Percentiles rank a stretch among this genome's conserved stretches.
phyloP scores from a whole-genome alignment of 345 rosid species.

The Bruguiera parviflora region DNA sequence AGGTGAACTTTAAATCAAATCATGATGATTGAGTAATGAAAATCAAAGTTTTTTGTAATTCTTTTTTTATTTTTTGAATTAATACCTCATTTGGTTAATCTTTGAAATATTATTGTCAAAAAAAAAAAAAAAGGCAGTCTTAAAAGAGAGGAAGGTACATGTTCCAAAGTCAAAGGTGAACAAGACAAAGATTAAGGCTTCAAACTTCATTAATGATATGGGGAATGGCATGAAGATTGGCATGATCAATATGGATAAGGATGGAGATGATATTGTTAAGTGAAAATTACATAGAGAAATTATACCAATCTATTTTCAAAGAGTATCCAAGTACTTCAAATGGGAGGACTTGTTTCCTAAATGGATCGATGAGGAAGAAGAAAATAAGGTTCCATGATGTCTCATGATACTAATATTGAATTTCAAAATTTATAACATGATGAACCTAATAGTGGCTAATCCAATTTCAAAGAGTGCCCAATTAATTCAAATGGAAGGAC shows the following conservation, averaged over 20 bases:
- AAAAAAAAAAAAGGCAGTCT: constrained; percentile 57
- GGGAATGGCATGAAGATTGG: constrained; percentile 63
- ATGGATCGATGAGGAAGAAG: too few relatives aligned
- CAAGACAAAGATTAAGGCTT: constrained; percentile 54
- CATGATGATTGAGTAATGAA: neutral
- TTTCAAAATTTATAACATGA: too few relatives aligned
- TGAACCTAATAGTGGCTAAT: constrained; percentile 44
- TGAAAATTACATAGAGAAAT: neutral
- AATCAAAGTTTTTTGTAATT: too few relatives aligned
- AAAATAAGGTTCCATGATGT: too few relatives aligned
- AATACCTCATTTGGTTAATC: too few relatives aligned
- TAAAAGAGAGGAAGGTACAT: constrained; percentile 30
- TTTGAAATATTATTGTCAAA: too few relatives aligned
- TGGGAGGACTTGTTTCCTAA: too few relatives aligned
- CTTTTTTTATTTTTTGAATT: too few relatives aligned
- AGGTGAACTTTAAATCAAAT: constrained; percentile 54
- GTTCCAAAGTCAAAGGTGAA: constrained; percentile 15
- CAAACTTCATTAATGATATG: constrained; percentile 52
- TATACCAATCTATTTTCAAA: too few relatives aligned
- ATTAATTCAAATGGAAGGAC: constrained; percentile 63
- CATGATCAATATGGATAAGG: constrained; percentile 72
- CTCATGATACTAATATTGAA: too few relatives aligned
- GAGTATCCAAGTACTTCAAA: too few relatives aligned
- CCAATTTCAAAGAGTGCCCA: constrained; percentile 53
- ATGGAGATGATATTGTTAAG: constrained; percentile 35